A percentile compares a stretch with the other conserved stretches of the same genome.
phyloP scores from a whole-genome alignment of 2,329 filamentous ascomycete species.

The Apiospora kogelbergensis region DNA sequence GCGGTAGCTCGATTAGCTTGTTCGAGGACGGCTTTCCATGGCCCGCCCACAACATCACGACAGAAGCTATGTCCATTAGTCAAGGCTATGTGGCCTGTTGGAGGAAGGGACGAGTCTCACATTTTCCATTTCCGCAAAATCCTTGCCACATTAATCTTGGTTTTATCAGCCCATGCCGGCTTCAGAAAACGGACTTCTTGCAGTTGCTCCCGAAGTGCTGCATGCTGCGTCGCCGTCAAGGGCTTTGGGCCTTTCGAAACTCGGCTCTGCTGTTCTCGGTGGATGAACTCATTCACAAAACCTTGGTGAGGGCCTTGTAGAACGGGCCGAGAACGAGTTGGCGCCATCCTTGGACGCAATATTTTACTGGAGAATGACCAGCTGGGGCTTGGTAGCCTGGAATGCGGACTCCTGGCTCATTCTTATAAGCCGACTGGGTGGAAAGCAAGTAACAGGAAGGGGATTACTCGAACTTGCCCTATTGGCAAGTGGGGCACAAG shows the following conservation, averaged over 20 bases:
- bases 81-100: neutral
- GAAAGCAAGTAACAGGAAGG: neutral
- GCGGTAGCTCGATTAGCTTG: neutral
- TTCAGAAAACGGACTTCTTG: constrained; percentile 19
- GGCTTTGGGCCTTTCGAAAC: constrained; percentile 4
- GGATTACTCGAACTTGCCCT: neutral
- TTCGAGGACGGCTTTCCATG: neutral
- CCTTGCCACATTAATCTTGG: constrained; percentile 22
- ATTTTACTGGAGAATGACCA: neutral
- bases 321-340: neutral
- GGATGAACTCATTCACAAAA: neutral
- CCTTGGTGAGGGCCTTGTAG: neutral
- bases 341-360: neutral
- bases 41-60: neutral
- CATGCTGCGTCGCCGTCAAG: constrained; percentile 13
- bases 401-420: neutral
- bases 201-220: constrained; percentile 20
- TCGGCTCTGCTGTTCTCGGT: neutral
- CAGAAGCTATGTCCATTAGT: constrained; percentile 14
- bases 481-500: neutral
- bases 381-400: neutral
- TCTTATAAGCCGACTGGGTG: neutral
- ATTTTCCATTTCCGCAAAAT: constrained; percentile 21
- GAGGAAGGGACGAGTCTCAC: constrained; percentile 9
- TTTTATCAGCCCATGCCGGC: constrained; percentile 20